phyloP scores from a whole-genome alignment of 768 basidiomycete species.

The Omphalotus guepiniiformis region DNA sequence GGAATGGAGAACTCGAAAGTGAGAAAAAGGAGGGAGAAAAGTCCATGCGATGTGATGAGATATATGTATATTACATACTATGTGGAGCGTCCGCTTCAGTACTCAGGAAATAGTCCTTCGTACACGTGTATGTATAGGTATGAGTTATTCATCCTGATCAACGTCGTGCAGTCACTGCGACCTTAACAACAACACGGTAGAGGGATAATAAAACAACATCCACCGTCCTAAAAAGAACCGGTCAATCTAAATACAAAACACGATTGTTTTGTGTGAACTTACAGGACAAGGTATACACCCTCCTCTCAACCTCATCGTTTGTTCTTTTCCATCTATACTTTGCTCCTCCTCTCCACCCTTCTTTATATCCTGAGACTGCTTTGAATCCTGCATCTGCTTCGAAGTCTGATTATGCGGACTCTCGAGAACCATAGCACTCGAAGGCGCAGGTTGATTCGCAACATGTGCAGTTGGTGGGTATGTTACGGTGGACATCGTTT shows the following conservation, averaged over 20 bases:
- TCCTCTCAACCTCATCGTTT: constrained; percentile 3
- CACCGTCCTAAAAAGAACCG: background rate
- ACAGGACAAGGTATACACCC: constrained; percentile 7
- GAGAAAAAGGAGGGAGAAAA: too few species aligned
- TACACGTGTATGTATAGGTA: too few species aligned
- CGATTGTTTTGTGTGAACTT: background rate
- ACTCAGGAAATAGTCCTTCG: too few species aligned
- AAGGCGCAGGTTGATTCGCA: background rate
- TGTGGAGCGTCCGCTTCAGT: too few species aligned
- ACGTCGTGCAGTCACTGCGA: background rate
- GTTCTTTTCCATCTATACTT: background rate
- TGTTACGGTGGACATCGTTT: too few species aligned
- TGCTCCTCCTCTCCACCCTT: background rate
- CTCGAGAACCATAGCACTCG: too few species aligned
- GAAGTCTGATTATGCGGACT: too few species aligned
- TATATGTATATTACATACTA: too few species aligned
- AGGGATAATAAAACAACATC: constrained; percentile 1
- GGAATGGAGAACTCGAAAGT: too few species aligned
- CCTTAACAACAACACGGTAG: background rate
- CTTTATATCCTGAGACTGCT: background rate
- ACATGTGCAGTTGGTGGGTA: background rate
- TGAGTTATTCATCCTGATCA: too few species aligned
- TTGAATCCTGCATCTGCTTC: background rate
- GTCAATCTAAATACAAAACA: background rate
- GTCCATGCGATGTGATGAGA: too few species aligned